Percentiles rank a stretch among this genome's conserved stretches.
These are phyloP conservation scores for Annulohypoxylon truncatum DNA, from an alignment of 2,329 filamentous ascomycete species.

Conservation along the genomic window DNA sequence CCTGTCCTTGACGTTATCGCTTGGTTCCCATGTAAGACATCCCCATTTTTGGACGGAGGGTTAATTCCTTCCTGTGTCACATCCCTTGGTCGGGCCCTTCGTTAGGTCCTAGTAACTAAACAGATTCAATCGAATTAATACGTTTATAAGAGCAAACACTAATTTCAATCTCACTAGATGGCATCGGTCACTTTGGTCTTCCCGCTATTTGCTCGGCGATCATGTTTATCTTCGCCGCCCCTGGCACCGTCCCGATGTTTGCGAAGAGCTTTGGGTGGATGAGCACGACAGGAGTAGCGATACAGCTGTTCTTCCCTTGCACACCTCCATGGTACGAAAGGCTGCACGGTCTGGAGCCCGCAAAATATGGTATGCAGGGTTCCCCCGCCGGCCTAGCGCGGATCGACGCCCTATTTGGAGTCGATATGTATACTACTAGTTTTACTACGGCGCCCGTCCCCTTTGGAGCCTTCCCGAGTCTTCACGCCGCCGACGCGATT, in stretches of 20 bases:
- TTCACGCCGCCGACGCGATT: slow-evolving; percentile 90
- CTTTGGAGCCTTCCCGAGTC: slow-evolving; percentile 93
- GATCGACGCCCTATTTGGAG: slow-evolving; percentile 88
- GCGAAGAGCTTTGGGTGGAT: slow-evolving; percentile 92
- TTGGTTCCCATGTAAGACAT: slow-evolving; percentile 77
- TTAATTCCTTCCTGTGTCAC: neutral
- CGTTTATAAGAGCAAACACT: neutral
- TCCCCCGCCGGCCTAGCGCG: slow-evolving; percentile 90
- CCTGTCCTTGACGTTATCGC: slow-evolving; percentile 86
- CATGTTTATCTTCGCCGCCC: slow-evolving; percentile 90
- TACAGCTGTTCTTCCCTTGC: slow-evolving; percentile 92
- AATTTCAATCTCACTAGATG: slow-evolving; percentile 58
- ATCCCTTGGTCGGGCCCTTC: neutral
- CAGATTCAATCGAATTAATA: neutral
- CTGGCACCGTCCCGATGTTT: slow-evolving; percentile 85
- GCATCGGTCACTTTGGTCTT: slow-evolving; percentile 87
- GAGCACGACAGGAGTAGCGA: slow-evolving; percentile 86
- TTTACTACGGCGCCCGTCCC: slow-evolving; percentile 92
- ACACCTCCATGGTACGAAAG: slow-evolving; percentile 98
- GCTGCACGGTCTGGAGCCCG: slow-evolving; percentile 87
- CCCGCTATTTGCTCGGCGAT: slow-evolving; percentile 81
- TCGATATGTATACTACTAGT: slow-evolving; percentile 92
- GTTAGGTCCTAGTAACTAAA: neutral
- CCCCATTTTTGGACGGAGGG: neutral
- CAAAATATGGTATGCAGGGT: slow-evolving; percentile 90